Base-by-base conservation (phyloP, 352 stramenopile species). In the Halophytophthora batemanensis region DNA sequence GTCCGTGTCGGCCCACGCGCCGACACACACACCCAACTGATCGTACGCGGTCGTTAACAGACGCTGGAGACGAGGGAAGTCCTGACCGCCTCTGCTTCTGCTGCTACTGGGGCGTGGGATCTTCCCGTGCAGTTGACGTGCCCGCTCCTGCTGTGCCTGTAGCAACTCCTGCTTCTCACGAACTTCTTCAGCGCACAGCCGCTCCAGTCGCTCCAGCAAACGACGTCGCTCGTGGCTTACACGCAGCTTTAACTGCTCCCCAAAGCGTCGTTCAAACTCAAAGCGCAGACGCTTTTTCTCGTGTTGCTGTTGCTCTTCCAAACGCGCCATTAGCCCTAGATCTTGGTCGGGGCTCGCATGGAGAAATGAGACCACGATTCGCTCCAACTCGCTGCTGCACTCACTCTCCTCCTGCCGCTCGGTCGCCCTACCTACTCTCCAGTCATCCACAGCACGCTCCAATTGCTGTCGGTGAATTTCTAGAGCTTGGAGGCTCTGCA, bases 161-260 rank as follows among this genome's bases (percentile, higher is more conserved):
- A 38, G 15, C 3, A 38, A 13, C 15, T 38, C 33, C 33, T 38
- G 33, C n/a, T 50, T 64, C 4, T 47, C 45, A 19, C 48, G 54
- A 34, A 54, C 42, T 41, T 68, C 59, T 2, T 22, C 29, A 25
- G 54, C 49, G 15, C 73, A 86, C 15, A 86, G 53, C 29, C 66
- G 65, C n/a, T 86, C 75, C 6, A 87, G 69, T 1, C 64, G 61
- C 11, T 74, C 64, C 1, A 89, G 53, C 8, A 87, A 49, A 8
- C 69, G 71, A 23, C 71, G 77, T 40, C 75, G 64, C 49, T 89
- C 78, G 42, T 83, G 65, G 28, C 56, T 82, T 13, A 87, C 53
- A 5, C 78, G 71, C 17, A 82, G 21, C 23, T 74, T 79, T 3
- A 89, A 45, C 56, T 82, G 76, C 0, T 84, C 64, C 22, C 71